Base-by-base conservation (phyloP, 129 eudicot genomes). In the Pulicaria dysenterica region DNA sequence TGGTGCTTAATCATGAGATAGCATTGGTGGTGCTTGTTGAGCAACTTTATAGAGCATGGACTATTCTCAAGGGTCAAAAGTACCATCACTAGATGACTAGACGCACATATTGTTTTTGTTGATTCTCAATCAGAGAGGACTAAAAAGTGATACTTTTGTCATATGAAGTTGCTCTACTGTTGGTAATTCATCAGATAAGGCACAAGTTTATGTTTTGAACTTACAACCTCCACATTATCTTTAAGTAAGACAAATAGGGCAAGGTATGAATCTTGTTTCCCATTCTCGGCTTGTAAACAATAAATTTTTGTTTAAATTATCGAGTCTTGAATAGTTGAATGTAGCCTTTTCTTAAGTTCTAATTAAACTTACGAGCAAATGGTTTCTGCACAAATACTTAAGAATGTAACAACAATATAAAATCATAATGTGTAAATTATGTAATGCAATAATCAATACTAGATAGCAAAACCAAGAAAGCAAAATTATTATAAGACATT, bases 31-130 rank as follows among this genome's bases (percentile, higher is more conserved):
- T 92, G 31, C 85, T 92, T 34, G 74, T 85, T 70, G 98, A 92
- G 78, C 96, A 92, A 48, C 90, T 92, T 75, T 81, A 70, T 74
- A 88, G 97, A 80, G 92, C 96, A 40, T 91, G 97, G 97, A 91
- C 97, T 47, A 91, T 91, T 73, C 92, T 91, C 68, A 91, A 91
- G 68, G 97, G 91, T 58, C 97, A 88, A 82, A 91, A 86, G 49
- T 91, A 91, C 75, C 97, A 91, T 75, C 97, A 91, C 62, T 91
- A 91, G 65, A 7, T 51, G 58, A 91, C 58, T 91, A 91, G 65
- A 7, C 51, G 58, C 64, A 42, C 47, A 40, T 73, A 39, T 37
- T 46, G 69, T 60, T 73, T 9, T 10, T 12, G 73, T 14, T 50
- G 1, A 15, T 49, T 49, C 38, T 39, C 6, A 37, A 39, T 69